Base-by-base conservation (phyloP, 331 rosid species). In the Cydonia oblonga region DNA sequence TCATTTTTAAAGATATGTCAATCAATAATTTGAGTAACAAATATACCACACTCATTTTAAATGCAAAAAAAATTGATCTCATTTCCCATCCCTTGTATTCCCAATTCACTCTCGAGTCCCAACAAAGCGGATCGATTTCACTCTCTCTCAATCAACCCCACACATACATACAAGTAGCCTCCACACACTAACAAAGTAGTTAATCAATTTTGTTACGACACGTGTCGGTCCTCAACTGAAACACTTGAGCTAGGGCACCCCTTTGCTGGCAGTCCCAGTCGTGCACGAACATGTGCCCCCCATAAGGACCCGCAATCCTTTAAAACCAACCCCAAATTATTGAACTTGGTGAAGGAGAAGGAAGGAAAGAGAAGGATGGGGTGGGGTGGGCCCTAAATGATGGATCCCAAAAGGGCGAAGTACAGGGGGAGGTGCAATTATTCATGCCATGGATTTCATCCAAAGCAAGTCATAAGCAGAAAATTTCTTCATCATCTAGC, bases 381-480 rank as follows among this genome's bases (percentile, higher is more conserved):
- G 3, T 35, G 40, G 40, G 40, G 40, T 35, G 40, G 35, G 88
- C 83, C 96, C 77, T 76, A 33, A 84, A 49, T 85, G 84, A 86
- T 85, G 81, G 80, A 77, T 85, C 82, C 79, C 82, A 51, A 82
- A 81, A 82, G 72, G 76, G 69, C 79, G 35, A 84, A 84, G 79
- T 78, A 86, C 86, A 82, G 85, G 62, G 77, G 78, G 91, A 75
- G 74, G 40, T 75, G 81, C 92, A 84, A 90, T 90, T 89, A 86
- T 88, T 88, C 86, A 73, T 75, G 53, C 81, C 93, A 81, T 86
- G 65, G 68, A 83, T 88, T 87, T 87, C 96, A 81, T 84, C 78
- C 83, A 72, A 78, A 72, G 51, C 87, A 32, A 70, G 24, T 56
- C 16, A 23, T 35, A 42, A 24, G 57, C 74, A 25, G 65, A 64